phyloP scores from a whole-genome alignment of 129 eudicot species.

The Flaveria brownii region DNA sequence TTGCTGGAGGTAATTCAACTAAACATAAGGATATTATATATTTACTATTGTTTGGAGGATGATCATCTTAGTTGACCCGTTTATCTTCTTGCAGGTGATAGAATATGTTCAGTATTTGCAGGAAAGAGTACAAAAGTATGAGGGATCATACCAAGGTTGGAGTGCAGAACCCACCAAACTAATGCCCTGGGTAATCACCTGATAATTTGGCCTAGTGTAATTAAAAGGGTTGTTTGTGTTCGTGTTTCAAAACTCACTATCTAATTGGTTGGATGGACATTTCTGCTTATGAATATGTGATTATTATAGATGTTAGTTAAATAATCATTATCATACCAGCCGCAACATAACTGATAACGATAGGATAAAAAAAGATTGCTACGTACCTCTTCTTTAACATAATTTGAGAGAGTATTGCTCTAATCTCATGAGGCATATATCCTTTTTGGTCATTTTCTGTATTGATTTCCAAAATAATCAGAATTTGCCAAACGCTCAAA shows the following conservation, averaged over 20 bases:
- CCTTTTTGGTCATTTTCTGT: not conserved
- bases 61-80: conserved; percentile 7
- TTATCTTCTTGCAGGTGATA: conserved; percentile 62
- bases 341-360: not conserved
- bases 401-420: not conserved
- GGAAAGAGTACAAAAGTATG: conserved; percentile 81
- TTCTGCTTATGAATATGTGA: not conserved
- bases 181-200: conserved; percentile 85
- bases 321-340: not conserved
- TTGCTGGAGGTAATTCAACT: conserved; percentile 63
- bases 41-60: not conserved
- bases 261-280: not conserved
- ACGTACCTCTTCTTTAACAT: not conserved
- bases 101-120: conserved; percentile 82
- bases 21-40: not conserved
- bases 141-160: conserved; percentile 88
- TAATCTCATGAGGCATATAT: not conserved
- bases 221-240: not conserved
- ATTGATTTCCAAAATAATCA: not conserved
- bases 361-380: not conserved
- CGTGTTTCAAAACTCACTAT: too few relatives aligned
- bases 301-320: not conserved
- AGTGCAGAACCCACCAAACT: conserved; percentile 84
- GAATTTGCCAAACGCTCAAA: not conserved
- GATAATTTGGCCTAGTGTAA: not conserved